Conservation (phyloP, 2,329 filamentous ascomycete genomes). For the Blastomyces percursus region DNA sequence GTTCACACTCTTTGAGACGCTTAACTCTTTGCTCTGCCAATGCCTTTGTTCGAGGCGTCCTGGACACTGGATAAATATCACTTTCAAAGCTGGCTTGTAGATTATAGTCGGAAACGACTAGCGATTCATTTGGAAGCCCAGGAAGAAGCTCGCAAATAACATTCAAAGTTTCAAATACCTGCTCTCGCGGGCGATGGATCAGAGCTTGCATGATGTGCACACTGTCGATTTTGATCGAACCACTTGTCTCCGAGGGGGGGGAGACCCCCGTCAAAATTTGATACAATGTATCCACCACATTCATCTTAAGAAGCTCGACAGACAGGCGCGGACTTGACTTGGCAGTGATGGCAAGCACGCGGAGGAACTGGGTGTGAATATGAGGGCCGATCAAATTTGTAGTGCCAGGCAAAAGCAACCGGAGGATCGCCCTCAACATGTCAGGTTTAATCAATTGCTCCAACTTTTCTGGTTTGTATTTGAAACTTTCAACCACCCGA, state of each 20-base stretch:
- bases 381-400: constrained; percentile 89
- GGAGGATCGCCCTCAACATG: constrained; percentile 70
- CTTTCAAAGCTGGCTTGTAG: constrained; percentile 36
- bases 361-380: constrained; percentile 92
- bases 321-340: constrained; percentile 79
- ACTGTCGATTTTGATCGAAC: constrained; percentile 69
- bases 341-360: constrained; percentile 80
- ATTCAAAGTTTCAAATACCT: constrained; percentile 94
- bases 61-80: constrained; percentile 26
- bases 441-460: constrained; percentile 88
- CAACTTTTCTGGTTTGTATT: constrained; percentile 71
- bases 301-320: constrained; percentile 85
- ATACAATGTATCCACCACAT: constrained; percentile 93
- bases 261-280: constrained; percentile 96
- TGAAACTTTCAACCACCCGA: constrained; percentile 94
- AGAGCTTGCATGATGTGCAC: constrained; percentile 98
- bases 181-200: constrained; percentile 88
- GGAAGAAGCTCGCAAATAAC: constrained; percentile 93
- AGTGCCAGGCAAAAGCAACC: constrained; percentile 81
- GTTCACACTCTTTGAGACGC: constrained; percentile 68
- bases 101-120: constrained; percentile 42
- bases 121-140: constrained; percentile 50
- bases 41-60: constrained; percentile 37
- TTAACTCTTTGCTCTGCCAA: constrained; percentile 68
- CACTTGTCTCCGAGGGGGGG: constrained; percentile 65